Base-by-base conservation (phyloP, 2,329 filamentous ascomycete species). In the Sporothrix dimorphospora region DNA sequence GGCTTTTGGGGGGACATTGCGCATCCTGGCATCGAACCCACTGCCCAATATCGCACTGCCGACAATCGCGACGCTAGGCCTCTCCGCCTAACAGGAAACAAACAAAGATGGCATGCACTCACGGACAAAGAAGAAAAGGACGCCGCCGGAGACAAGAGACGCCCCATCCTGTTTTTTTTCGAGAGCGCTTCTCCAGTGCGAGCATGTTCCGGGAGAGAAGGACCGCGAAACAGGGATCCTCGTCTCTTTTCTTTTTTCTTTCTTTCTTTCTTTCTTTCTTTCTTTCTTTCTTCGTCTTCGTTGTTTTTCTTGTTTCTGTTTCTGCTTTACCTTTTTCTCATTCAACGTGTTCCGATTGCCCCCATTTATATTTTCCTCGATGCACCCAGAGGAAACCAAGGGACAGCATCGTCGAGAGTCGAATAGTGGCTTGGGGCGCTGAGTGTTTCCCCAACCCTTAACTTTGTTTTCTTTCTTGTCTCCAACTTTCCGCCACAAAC, bases 71-170 rank as follows among this genome's bases (percentile, higher is more conserved):
- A 34, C 65, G 63, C 63, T 66, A 66, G 63, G 63, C 42, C 21
- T 9, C 24, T 30, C 45, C 65, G 65, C 45, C 24, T 45, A 51
- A 7, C 65, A 67, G 30, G 27, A 51, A 67, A 67, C 45, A 67
- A 67, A 67, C 65, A 67, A 67, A 66, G 63, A 49, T 66, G 63
- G 42, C 59, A 47, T 30, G 40, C 24, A 49, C 42, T n/a, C 24
- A 47, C 24, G 63, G 63, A 66, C 63, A 66, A 67, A 67, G 65
- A 38, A 51, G 34, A 34, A 21, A 67, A 67, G 12, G 24, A 49
- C 63, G 40, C 42, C 21, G 24, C 24, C 21, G 49, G 61, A 65
- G 24, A 49, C 61, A 65, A 65, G 61, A 65, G 40, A 21, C 16
- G 3, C 12, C 24, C 21, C 45, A 49, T 21, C 42, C 27, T 34